A percentile compares a stretch with the other conserved stretches of the same genome.
Evolutionary conservation across 2,329 filamentous ascomycete species (phyloP).

Genomic region (Byssochlamys sp.): DNA sequence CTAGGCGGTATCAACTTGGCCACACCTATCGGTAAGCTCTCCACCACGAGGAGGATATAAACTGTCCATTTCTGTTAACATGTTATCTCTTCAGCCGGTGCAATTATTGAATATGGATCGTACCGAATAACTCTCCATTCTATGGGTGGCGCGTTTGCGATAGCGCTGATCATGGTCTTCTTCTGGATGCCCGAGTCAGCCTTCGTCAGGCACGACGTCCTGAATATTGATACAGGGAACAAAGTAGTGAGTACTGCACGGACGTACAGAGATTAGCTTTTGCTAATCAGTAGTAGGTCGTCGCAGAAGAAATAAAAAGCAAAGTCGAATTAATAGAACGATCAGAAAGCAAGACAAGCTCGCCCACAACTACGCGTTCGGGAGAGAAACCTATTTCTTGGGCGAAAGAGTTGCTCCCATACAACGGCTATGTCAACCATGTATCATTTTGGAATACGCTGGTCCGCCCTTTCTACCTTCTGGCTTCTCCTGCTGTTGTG

Average conservation of each 20-base stretch:
- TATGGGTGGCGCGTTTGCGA: conserved; percentile 34
- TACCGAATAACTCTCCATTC: conserved; percentile 26
- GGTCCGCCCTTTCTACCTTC: conserved; percentile 27
- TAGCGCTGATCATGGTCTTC: conserved; percentile 29
- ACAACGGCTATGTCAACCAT: conserved; percentile 30
- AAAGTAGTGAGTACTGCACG: conserved; percentile 11
- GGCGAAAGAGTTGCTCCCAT: conserved; percentile 22
- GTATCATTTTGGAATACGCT: conserved; percentile 29
- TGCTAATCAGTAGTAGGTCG: neutral
- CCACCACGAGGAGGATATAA: neutral
- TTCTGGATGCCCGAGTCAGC: conserved; percentile 38
- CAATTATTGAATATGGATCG: conserved; percentile 29
- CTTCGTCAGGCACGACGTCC: conserved; percentile 20
- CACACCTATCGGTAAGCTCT: conserved; percentile 27
- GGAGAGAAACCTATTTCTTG: conserved; percentile 16
- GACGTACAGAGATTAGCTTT: neutral
- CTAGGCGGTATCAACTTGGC: conserved; percentile 35
- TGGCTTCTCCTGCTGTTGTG: conserved; percentile 27
- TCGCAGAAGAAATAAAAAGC: conserved; percentile 12
- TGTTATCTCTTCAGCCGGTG: conserved; percentile 18
- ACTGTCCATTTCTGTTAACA: neutral
- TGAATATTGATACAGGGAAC: conserved; percentile 29
- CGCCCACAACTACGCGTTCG: neutral
- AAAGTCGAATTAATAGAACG: conserved; percentile 15
- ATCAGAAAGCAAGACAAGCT: conserved; percentile 7